phyloP scores from a whole-genome alignment of 2,329 filamentous ascomycete species.

The Thermomyces lanuginosus region DNA sequence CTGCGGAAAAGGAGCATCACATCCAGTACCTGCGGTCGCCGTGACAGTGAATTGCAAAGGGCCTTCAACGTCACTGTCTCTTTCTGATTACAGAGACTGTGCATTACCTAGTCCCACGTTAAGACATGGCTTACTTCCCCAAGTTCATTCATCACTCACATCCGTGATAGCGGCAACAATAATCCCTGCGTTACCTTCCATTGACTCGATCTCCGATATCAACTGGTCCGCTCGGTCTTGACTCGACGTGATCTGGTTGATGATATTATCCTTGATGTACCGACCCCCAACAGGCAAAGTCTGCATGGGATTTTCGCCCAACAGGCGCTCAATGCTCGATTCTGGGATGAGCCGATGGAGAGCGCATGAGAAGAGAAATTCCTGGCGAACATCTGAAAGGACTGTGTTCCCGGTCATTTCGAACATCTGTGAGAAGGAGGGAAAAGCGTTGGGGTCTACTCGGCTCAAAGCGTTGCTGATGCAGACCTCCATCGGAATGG shows the following conservation, averaged over 20 bases:
- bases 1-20: slow-evolving; percentile 45
- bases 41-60: slow-evolving; percentile 42
- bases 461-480: slow-evolving; percentile 49
- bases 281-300: slow-evolving; percentile 57
- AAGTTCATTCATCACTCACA: slow-evolving; percentile 27
- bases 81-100: slow-evolving; percentile 41
- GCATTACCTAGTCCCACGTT: slow-evolving; percentile 27
- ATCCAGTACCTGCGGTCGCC: slow-evolving; percentile 40
- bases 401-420: slow-evolving; percentile 43
- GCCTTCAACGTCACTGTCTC: slow-evolving; percentile 48
- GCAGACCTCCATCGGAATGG: slow-evolving; percentile 45
- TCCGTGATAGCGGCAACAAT: slow-evolving; percentile 64
- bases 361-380: slow-evolving; percentile 83
- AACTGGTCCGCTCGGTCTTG: slow-evolving; percentile 59
- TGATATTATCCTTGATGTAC: slow-evolving; percentile 60
- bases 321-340: slow-evolving; percentile 57
- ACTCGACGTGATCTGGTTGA: slow-evolving; percentile 62
- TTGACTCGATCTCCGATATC: slow-evolving; percentile 67
- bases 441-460: slow-evolving; percentile 46
- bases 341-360: slow-evolving; percentile 72
- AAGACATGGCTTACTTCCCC: slow-evolving; percentile 1
- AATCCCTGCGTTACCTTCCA: slow-evolving; percentile 81
- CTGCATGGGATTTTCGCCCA: slow-evolving; percentile 73
- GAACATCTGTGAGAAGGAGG: slow-evolving; percentile 48
- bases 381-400: slow-evolving; percentile 52